Evolutionary conservation across 2,329 filamentous ascomycete genomes (phyloP), one percentile per base, ranked within the genome.

Genomic region (Phialocephala subalpina): DNA sequence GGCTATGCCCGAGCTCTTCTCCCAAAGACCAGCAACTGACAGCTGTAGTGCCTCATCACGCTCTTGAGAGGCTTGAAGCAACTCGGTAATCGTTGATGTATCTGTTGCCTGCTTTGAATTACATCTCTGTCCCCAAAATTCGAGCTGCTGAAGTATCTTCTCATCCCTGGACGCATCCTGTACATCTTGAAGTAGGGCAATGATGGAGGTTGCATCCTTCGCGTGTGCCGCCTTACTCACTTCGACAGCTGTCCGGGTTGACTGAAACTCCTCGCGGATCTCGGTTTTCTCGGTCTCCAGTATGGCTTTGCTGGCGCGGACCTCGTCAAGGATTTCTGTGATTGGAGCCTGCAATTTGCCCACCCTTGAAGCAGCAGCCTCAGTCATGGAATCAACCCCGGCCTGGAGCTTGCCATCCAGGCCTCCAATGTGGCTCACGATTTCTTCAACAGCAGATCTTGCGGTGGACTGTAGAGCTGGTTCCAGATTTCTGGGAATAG

Each of bases 61-160:
- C 1, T 18, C 20, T 8, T n/a, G 63, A 3, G 47, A 64, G 1
- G n/a, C 4, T 25, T 62, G 52, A 36, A 58, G 40, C 5, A 57
- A 36, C 20, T 56, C 57, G 36, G 22, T 65, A 29, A 65, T 33
- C 2, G 36, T 5, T 11, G 57, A 38, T 9, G 49, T 16, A 29
- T 57, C 63, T 8, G 49, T 29, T 40, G n/a, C 49, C 36, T 65
- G 63, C n/a, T 61, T 60, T 1, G 58, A 20, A 8, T 49, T 65
- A 38, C 47, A 29, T 3, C 22, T 65, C 38, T 65, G 58, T 6
- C 45, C 38, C 38, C 55, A 59, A 1, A 58, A 58, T 56, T 64
- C 63, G 25, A 68, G 55, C 33, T 65, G 66, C 9, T 42, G 12
- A 7, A 68, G 60, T 38, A 67, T 52, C 25, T 67, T 55, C 7